These are phyloP conservation scores for Musa balbisiana DNA, from an alignment of 202 grass and related monocot species.

Conservation along the genomic window DNA sequence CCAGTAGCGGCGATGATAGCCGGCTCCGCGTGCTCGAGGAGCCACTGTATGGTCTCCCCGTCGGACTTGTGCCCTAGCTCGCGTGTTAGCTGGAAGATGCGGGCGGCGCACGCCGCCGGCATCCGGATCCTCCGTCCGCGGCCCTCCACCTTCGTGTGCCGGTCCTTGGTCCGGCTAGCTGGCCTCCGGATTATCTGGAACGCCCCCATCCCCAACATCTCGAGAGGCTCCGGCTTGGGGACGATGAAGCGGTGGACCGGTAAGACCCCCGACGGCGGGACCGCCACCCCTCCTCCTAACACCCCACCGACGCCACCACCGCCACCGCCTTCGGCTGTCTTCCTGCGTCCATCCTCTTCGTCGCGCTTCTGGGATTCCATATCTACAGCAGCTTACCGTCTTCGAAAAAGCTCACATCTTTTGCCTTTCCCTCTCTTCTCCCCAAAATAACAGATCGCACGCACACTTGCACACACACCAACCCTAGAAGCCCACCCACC, in stretches of 20 bases:
- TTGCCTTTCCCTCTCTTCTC: neutral
- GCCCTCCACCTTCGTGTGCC: constrained; percentile 22
- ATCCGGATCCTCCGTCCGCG: constrained; percentile 13
- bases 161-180: neutral
- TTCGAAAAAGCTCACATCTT: constrained; percentile 10
- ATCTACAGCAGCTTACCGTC: neutral
- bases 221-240: constrained; percentile 16
- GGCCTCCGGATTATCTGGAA: neutral
- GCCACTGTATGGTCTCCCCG: constrained; percentile 22
- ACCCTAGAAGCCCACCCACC: too few species aligned
- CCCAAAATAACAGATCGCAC: neutral
- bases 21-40: constrained; percentile 20
- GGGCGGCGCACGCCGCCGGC: constrained; percentile 17
- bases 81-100: constrained; percentile 15
- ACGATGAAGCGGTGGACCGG: constrained; percentile 2
- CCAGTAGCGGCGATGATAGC: constrained; percentile 20
- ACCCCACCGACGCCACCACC: neutral
- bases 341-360: too few species aligned
- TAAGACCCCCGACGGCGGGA: neutral
- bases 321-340: neutral
- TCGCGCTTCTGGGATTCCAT: neutral
- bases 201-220: constrained; percentile 1
- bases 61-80: constrained; percentile 20
- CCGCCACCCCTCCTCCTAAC: neutral
- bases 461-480: neutral